Evolutionary conservation across 106 monocot genomes (phyloP), one percentile per base, ranked within the genome.

Genomic region (Allium sativum): DNA sequence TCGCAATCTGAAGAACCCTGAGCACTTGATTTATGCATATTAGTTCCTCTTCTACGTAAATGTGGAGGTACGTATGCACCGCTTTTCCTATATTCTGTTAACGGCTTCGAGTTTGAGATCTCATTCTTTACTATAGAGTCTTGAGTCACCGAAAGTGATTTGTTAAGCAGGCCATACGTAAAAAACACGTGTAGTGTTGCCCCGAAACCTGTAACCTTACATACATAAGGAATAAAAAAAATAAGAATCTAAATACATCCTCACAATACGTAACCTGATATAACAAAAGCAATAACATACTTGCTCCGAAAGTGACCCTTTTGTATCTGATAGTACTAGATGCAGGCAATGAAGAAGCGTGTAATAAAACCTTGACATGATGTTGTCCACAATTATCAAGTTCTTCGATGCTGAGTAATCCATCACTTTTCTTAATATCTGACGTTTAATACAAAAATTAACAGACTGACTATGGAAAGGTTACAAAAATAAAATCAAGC

Each of bases 361-460:
- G 56, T 77, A 44, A 74, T 78, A 91, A 59, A 87, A 87, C 79
- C 91, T 87, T 52, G 87, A 88, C 91, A 96, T 96, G 68, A 68
- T 53, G 64, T 65, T 62, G 40, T 79, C 76, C 72, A 87, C 84
- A 48, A 88, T 41, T 7, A 87, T 14, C 68, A 77, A 69, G 63
- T 91, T 91, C 70, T 78, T 84, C 18, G 87, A 77, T 17, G 84
- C 77, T 65, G 91, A 31, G 42, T 75, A 76, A 66, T 91, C 96
- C 82, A 90, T 79, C 48, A 84, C 65, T 75, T 90, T 91, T 59
- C 96, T 79, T 61, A 96, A 65, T 47, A 79, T 76, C 96, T 96
- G 47, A 22, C 56, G 52, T 31, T 31, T 18, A 45, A 22, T 46
- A n/a, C 65, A 16, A 43, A 72, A 21, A 58, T 48, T 21, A 59